phyloP scores from a whole-genome alignment of 2,329 filamentous ascomycete genomes.

The Fusarium beomiforme region DNA sequence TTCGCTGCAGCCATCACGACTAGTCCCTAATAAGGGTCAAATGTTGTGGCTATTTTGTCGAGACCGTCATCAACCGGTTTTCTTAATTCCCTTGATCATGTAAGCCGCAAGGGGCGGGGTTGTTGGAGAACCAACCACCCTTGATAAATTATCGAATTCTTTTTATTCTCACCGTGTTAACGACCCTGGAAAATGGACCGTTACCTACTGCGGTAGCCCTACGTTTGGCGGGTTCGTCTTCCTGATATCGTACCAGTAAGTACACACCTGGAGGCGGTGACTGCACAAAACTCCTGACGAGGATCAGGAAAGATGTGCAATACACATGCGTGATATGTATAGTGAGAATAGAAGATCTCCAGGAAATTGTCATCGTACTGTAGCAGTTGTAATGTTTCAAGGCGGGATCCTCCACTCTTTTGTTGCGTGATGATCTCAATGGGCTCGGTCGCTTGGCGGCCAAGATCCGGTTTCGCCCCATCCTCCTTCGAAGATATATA shows the following conservation, averaged over 20 bases:
- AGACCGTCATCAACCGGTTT: background rate
- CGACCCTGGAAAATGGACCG: conserved; percentile 15
- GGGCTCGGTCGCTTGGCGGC: conserved; percentile 14
- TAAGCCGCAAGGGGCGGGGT: conserved; percentile 30
- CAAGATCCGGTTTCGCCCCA: conserved; percentile 23
- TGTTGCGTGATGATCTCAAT: conserved; percentile 24
- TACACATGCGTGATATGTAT: background rate
- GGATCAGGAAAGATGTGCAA: conserved; percentile 12
- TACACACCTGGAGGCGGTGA: conserved; percentile 9
- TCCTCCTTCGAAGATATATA: background rate
- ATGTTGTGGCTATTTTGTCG: conserved; percentile 4
- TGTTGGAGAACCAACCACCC: background rate
- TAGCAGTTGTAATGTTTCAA: conserved; percentile 17
- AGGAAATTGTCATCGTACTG: background rate
- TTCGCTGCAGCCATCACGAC: conserved; percentile 8
- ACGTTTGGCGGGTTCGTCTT: conserved; percentile 16
- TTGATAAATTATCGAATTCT: background rate
- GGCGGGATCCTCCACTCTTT: conserved; percentile 14
- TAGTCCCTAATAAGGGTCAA: conserved; percentile 7
- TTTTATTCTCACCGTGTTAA: conserved; percentile 19
- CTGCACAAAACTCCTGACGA: conserved; percentile 26
- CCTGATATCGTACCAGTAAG: background rate
- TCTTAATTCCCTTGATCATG: conserved; percentile 11
- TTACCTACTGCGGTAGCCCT: conserved; percentile 17
- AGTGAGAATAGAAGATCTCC: background rate